phyloP scores from a whole-genome alignment of 352 stramenopile species.

The Phytopythium cucurbitacearum region DNA sequence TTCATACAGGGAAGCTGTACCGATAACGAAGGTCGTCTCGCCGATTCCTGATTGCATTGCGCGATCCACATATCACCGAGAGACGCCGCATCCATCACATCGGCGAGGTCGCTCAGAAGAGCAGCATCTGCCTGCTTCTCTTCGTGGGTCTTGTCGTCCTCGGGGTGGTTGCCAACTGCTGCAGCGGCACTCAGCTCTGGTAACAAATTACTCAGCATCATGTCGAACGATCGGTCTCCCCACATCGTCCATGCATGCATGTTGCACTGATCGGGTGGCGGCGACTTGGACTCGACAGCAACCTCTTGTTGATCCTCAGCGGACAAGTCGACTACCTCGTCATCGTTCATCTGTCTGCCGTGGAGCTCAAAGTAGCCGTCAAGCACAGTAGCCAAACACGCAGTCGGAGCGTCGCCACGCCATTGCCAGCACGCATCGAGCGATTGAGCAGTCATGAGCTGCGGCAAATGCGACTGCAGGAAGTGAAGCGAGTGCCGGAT shows the following conservation, averaged over 20 bases:
- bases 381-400: no score
- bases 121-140: constrained; percentile 33
- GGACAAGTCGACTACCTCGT: no score
- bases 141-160: constrained; percentile 30
- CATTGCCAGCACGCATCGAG: constrained; percentile 12
- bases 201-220: constrained; percentile 59
- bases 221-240: constrained; percentile 42
- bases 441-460: constrained; percentile 9
- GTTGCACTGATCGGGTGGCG: background rate
- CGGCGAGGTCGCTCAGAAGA: constrained; percentile 36
- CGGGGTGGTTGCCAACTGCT: constrained; percentile 9
- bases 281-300: background rate
- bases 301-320: background rate
- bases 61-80: constrained; percentile 40
- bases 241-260: constrained; percentile 51
- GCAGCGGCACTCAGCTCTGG: constrained; percentile 21
- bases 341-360: no score
- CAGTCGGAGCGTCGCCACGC: constrained; percentile 1
- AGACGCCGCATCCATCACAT: constrained; percentile 45
- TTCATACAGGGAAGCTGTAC: no score
- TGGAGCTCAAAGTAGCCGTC: no score
- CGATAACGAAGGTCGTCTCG: no score
- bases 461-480: constrained; percentile 40
- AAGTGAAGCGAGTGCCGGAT: constrained; percentile 70
- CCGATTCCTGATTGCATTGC: background rate